Percentiles rank a stretch among this genome's conserved stretches.
Conservation (phyloP, 768 basidiomycete genomes). For the Asterophora lycoperdoides region DNA sequence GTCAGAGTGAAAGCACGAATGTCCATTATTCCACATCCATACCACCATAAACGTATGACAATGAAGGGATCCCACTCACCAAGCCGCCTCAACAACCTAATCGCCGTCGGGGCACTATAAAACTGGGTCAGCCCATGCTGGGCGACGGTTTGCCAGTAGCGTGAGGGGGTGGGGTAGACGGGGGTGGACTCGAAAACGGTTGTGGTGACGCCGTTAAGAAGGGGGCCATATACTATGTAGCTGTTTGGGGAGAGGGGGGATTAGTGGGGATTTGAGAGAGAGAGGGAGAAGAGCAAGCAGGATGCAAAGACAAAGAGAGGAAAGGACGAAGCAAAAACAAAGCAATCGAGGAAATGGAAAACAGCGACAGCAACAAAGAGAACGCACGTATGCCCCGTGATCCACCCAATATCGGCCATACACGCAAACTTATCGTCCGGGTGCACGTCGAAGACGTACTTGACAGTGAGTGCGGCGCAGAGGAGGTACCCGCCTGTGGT, state of each 20-base stretch:
- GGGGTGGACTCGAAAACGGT: slow-evolving; percentile 96
- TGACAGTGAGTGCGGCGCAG: slow-evolving; percentile 86
- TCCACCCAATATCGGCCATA: slow-evolving; percentile 99
- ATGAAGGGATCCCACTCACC: background rate
- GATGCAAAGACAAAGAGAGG: slow-evolving; percentile 5
- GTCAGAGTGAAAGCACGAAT: too few relatives aligned
- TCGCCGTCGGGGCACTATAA: slow-evolving; percentile 93
- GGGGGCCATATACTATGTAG: slow-evolving; percentile 95
- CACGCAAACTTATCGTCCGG: slow-evolving; percentile 95
- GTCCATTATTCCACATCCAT: too few relatives aligned
- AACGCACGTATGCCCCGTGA: slow-evolving; percentile 85
- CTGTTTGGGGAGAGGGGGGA: slow-evolving; percentile 24
- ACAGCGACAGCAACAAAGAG: background rate
- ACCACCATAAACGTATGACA: too few relatives aligned
- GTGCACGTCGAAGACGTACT: slow-evolving; percentile 97
- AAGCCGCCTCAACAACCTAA: slow-evolving; percentile 76
- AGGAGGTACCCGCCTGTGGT: slow-evolving; percentile 89
- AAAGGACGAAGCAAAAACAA: too few relatives aligned
- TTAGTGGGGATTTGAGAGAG: too few relatives aligned
- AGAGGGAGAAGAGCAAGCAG: too few relatives aligned
- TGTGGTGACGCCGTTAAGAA: slow-evolving; percentile 79
- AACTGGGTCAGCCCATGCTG: slow-evolving; percentile 94
- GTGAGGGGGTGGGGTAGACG: slow-evolving; percentile 91
- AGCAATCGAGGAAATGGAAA: too few relatives aligned
- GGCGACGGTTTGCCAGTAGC: slow-evolving; percentile 96